Base-by-base conservation (phyloP, 2,329 filamentous ascomycete genomes). In the Sporothrix protearum region DNA sequence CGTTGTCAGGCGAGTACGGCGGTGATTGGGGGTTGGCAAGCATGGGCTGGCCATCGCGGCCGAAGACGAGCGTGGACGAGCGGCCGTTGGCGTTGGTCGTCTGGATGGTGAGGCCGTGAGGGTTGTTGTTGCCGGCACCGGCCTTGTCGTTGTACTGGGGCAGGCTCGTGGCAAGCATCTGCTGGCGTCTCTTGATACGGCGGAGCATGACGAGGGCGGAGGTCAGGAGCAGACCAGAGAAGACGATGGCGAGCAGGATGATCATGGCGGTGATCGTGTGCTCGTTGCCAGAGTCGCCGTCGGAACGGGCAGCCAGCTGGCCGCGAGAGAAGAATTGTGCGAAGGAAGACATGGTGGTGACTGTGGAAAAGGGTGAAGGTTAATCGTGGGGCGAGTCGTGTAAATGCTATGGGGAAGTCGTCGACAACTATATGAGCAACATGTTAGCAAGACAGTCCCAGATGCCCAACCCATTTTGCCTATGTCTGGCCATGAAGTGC, bases 1-100 rank as follows among this genome's bases (percentile, higher is more conserved):
- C 87, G 76, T 92, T 91, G 81, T 88, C 92, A n/a, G 92, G 91
- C 61, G 91, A 92, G 77, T 91, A 84, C 28, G 94, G 92, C 19
- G 93, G 91, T 74, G 89, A 91, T 73, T 87, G 85, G 42, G 92
- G 91, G 81, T 92, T 92, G 75, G 89, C 86, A 76, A 95, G 88
- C 82, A 96, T 89, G 75, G 89, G 89, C 79, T 86, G 82, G 74
- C 91, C 89, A 81, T 96, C 93, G 80, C 93, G 90, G 72, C 61
- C 72, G 80, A 93, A 92, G 77, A 96, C 88, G 73, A 93, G 87
- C 75, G 96, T 86, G 73, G 92, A 92, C 71, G 89, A 88, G 75
- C 85, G 86, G 76, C 86, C 86, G 64, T 76, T 67, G 67, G 68
- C 72, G 77, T 83, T 80, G 64, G 82, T 81, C 49, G 87, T 88